Conservation (phyloP, 2,329 filamentous ascomycete genomes). For the Aureobasidium zeae region DNA sequence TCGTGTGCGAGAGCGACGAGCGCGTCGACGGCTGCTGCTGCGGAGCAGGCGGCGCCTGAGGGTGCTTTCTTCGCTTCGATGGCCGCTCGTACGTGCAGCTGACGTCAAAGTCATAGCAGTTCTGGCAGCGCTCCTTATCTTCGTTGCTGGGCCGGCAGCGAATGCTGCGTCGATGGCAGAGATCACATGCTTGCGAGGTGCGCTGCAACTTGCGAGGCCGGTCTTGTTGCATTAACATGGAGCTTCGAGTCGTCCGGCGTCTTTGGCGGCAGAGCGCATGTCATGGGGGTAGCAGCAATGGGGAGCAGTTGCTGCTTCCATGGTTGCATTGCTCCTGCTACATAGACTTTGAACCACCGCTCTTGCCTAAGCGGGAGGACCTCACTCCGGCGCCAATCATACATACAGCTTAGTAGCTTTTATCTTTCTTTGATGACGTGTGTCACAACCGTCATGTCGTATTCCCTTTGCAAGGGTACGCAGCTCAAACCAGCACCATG, state of each 20-base stretch:
- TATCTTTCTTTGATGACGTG: too few species aligned
- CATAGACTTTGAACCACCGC: too few species aligned
- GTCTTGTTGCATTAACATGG: constrained; percentile 20
- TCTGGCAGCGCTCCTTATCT: constrained; percentile 37
- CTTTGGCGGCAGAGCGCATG: not conserved
- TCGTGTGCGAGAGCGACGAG: not conserved
- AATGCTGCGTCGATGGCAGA: constrained; percentile 43
- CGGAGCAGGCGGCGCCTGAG: constrained; percentile 6
- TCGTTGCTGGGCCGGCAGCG: constrained; percentile 34
- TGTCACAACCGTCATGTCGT: too few species aligned
- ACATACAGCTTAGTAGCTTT: too few species aligned
- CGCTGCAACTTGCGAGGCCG: constrained; percentile 30
- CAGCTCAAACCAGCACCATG: too few species aligned
- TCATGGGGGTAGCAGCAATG: too few species aligned
- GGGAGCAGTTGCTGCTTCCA: too few species aligned
- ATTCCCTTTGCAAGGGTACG: too few species aligned
- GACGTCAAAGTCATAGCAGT: constrained; percentile 42
- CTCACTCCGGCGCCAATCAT: too few species aligned
- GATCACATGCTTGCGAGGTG: constrained; percentile 35
- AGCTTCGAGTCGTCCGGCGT: not conserved
- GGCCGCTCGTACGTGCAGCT: constrained; percentile 42
- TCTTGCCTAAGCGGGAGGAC: too few species aligned
- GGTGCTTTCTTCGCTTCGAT: constrained; percentile 27
- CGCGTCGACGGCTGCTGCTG: constrained; percentile 3
- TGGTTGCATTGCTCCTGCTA: too few species aligned